Percentiles rank a stretch among this genome's conserved stretches.
These are phyloP conservation scores for Selaginella tamariscina DNA, from an alignment of 75 land plant genomes.

Conservation along the genomic window DNA sequence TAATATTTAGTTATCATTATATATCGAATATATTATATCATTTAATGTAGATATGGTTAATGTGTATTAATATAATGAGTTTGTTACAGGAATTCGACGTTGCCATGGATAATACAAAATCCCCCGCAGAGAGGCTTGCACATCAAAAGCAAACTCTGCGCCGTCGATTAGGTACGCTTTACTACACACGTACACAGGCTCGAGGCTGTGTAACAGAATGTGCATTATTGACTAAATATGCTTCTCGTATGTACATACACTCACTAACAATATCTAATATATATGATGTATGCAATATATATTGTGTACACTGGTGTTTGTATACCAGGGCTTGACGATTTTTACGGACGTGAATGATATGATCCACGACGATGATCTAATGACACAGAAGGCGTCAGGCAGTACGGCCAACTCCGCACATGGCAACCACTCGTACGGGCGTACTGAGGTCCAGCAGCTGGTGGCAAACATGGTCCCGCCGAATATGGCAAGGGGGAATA, in stretches of 20 bases:
- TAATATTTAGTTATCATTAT: neutral
- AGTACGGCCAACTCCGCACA: neutral
- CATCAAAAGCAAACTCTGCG: conserved; percentile 83
- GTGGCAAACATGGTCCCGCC: conserved; percentile 77
- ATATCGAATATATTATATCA: too few relatives aligned
- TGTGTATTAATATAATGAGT: neutral
- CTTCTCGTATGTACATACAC: neutral
- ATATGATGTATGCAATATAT: too few relatives aligned
- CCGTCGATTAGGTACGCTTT: conserved; percentile 67
- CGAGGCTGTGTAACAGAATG: neutral
- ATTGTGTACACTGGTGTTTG: too few relatives aligned
- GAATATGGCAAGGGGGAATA: too few relatives aligned
- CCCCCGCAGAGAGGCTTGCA: conserved; percentile 64
- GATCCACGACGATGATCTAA: conserved; percentile 91
- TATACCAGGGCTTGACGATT: neutral
- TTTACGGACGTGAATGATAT: conserved; percentile 93
- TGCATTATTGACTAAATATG: neutral
- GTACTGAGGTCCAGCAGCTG: conserved; percentile 41
- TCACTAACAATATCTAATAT: too few relatives aligned
- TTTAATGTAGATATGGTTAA: too few relatives aligned
- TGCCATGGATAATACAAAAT: conserved; percentile 55
- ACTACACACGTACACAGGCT: neutral
- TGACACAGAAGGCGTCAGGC: conserved; percentile 7
- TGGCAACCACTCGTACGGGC: neutral
- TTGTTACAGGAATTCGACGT: conserved; percentile 78